Base-by-base conservation (phyloP, 768 basidiomycete species). In the Suillus subaureus region DNA sequence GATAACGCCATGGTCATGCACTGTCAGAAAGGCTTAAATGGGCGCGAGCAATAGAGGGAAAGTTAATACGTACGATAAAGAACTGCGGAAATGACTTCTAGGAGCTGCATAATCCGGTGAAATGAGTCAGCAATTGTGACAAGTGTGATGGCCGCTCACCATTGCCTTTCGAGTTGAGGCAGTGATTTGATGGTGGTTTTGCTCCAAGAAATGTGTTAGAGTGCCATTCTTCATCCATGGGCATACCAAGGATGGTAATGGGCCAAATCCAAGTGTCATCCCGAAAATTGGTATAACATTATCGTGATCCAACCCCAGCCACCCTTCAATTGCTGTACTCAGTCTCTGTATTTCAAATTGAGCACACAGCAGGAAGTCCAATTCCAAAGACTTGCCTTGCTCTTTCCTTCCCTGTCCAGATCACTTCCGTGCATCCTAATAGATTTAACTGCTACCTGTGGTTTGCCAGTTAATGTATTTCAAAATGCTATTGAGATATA, bases 361-460 rank as follows among this genome's bases (percentile, higher is more conserved):
- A 42, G 16, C n/a, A 37, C 37, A 55, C 12, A 45, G 3, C 3
- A 40, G 47, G n/a, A 39, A 23, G 26, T 58, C 9, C 7, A 21
- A 39, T 18, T 58, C 21, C 7, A 21, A 47, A 15, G n/a, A 43
- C 1, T 61, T 6, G 70, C 75, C 63, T 74, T 65, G 56, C 6
- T 6, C 51, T 74, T 76, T 47, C 62, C 35, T 11, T 6, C 23
- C 33, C 69, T 68, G 51, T 65, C 58, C 0, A 45, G 4, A 18
- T 65, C 68, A 15, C 37, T 57, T 4, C 39, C 49, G 8, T 62
- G 43, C 8, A 61, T 40, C 33, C 74, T 72, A 47, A 75, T 33
- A n/a, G 62, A 67, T 67, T 75, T 75, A 21, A 75, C 71, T 37
- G 76, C 74, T 39, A 75, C 74, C 74, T 75, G 40, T 4, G 6